Evolutionary conservation across 257 asterid genomes (phyloP), one percentile per base, ranked within the genome.

Genomic region (Asclepias syriaca): DNA sequence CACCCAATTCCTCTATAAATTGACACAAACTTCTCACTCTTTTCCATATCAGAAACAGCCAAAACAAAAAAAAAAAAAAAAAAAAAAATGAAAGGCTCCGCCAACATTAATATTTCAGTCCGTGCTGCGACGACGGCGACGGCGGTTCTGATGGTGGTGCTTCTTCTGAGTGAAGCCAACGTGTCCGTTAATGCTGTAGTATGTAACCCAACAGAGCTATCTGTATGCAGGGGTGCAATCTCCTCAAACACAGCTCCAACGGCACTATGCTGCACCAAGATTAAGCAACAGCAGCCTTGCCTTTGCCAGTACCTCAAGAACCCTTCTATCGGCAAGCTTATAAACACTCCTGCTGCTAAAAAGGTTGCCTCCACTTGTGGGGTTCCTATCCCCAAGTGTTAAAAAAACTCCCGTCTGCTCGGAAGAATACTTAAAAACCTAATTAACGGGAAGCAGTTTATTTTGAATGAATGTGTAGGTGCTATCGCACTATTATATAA

Each of bases 241-340:
- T 14, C 73, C 12, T 49, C 80, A 12, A 53, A 61, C 0, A 3
- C 70, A 19, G 22, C 67, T 46, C 86, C 84, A 16, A 14, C 75
- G 10, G 0, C 11, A 0, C 68, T 39, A 15, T 83, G 86, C 79
- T 83, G 86, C 78, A 10, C 43, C 21, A 77, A 51, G 60, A 60
- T 83, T 72, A 77, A 27, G 13, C 49, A 57, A 43, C 84, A 83
- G 67, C 69, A 59, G 68, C 78, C 84, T 37, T 83, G 84, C 69
- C 67, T 79, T 66, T 83, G 87, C 75, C 63, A 55, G 60, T 80
- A 77, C 55, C 64, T 75, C n/a, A 79, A 80, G 75, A 50, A 80
- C 73, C 87, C 82, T 13, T 45, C 0, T 2, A 61, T 80, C 59
- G 70, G n/a, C 65, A 65, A 53, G 56, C 46, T 70, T 54, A 54